Percentiles rank a stretch among this genome's conserved stretches.
phyloP scores from a whole-genome alignment of 768 basidiomycete species.

The Boletellus ananiceps region DNA sequence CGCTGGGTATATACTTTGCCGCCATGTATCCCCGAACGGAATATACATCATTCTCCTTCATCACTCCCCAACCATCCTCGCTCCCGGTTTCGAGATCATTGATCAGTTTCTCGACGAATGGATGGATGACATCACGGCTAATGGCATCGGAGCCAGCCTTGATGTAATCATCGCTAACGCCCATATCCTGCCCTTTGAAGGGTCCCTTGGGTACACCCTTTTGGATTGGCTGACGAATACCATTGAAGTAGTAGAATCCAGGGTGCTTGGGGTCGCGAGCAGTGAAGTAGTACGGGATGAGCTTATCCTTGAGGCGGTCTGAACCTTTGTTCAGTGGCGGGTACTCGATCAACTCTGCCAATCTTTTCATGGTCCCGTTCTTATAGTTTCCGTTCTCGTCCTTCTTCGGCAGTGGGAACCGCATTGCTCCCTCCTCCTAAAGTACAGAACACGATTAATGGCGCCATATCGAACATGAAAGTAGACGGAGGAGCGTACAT shows the following conservation, averaged over 20 bases:
- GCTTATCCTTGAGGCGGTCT: slow-evolving; percentile 15
- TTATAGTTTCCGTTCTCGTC: slow-evolving; percentile 12
- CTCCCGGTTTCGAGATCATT: slow-evolving; percentile 14
- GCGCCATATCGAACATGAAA: too few relatives aligned
- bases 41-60: slow-evolving; percentile 28
- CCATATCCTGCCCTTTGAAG: not conserved
- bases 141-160: not conserved
- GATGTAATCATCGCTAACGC: not conserved
- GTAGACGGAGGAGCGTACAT: slow-evolving; percentile 21
- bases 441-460: not conserved
- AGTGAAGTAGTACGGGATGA: slow-evolving; percentile 21
- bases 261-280: slow-evolving; percentile 9
- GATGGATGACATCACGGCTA: not conserved
- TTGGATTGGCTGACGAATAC: not conserved
- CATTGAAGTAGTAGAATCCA: slow-evolving; percentile 8
- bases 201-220: not conserved
- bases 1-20: slow-evolving; percentile 13
- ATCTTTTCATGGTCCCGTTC: slow-evolving; percentile 28
- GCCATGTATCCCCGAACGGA: slow-evolving; percentile 20
- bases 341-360: slow-evolving; percentile 29
- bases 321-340: slow-evolving; percentile 9
- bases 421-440: slow-evolving; percentile 41
- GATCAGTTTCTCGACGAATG: slow-evolving; percentile 9
- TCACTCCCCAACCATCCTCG: slow-evolving; percentile 22
- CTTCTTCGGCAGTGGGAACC: slow-evolving; percentile 28